A percentile compares a stretch with the other conserved stretches of the same genome.
Evolutionary conservation across 2,329 filamentous ascomycete species (phyloP).

Genomic region (Apiospora aurea): DNA sequence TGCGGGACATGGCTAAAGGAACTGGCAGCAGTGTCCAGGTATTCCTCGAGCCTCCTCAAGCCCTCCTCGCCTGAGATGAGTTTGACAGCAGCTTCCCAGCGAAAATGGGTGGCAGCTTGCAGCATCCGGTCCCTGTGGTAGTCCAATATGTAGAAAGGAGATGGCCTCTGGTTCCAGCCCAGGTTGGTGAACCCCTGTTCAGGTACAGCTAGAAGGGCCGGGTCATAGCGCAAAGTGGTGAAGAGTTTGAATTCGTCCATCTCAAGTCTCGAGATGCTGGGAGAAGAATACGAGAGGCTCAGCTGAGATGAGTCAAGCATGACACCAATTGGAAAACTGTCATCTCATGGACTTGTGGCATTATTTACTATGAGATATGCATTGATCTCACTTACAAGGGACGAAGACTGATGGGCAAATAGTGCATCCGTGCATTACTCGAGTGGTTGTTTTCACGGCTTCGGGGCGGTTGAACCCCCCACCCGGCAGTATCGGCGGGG

Average conservation of each 20-base stretch:
- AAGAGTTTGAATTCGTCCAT: conserved; percentile 65
- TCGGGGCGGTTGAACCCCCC: conserved; percentile 12
- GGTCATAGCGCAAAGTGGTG: conserved; percentile 77
- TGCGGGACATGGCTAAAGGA: conserved; percentile 45
- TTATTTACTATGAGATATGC: not conserved
- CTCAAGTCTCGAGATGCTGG: not conserved
- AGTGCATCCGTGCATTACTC: not conserved
- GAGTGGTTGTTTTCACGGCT: not conserved
- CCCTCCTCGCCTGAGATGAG: conserved; percentile 54
- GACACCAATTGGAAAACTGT: no score
- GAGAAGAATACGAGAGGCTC: not conserved
- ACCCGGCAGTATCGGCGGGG: not conserved
- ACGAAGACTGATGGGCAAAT: not conserved
- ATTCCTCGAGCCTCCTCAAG: conserved; percentile 50
- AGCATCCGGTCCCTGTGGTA: conserved; percentile 82
- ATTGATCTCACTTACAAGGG: not conserved
- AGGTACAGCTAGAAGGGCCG: conserved; percentile 55
- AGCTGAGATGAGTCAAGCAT: not conserved
- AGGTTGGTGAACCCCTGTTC: conserved; percentile 46
- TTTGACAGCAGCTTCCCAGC: conserved; percentile 56
- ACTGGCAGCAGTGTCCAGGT: conserved; percentile 42
- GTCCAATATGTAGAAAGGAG: conserved; percentile 79
- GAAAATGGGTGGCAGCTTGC: conserved; percentile 64
- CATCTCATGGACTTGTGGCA: not conserved
- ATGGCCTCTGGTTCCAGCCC: conserved; percentile 62